Percentiles rank a stretch among this genome's conserved stretches.
Evolutionary conservation across 257 asterid species (phyloP).

Genomic region (Jacaranda mimosifolia): DNA sequence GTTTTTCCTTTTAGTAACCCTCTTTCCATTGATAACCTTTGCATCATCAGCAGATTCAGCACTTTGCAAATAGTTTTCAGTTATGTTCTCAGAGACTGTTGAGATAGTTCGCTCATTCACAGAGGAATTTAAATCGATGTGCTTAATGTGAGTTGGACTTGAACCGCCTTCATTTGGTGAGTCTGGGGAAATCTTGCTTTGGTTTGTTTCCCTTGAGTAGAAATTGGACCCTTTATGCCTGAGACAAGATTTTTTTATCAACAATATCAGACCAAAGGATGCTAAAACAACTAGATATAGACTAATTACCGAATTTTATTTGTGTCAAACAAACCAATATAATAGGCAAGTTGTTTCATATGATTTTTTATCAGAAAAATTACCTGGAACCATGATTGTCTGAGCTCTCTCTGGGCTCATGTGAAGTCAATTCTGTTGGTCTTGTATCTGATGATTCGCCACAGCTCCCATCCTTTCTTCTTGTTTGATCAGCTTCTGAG

Average conservation of each 20-base stretch:
- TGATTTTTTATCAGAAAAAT: conserved; percentile 1
- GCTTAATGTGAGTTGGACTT: conserved; percentile 34
- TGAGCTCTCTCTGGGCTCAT: conserved; percentile 58
- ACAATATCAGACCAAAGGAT: neutral
- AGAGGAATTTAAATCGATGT: conserved; percentile 36
- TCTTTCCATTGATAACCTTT: conserved; percentile 32
- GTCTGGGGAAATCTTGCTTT: conserved; percentile 65
- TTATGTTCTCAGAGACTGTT: conserved; percentile 32
- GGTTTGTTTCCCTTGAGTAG: conserved; percentile 59
- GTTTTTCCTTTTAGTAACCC: conserved; percentile 41
- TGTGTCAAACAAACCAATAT: too few relatives aligned
- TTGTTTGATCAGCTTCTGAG: conserved; percentile 42
- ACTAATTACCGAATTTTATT: too few relatives aligned
- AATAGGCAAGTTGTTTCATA: too few relatives aligned
- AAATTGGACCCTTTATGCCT: neutral
- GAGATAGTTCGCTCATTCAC: conserved; percentile 30
- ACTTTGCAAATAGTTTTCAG: conserved; percentile 6
- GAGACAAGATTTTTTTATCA: conserved; percentile 8
- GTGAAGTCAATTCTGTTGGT: conserved; percentile 38
- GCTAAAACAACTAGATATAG: neutral
- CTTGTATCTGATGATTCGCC: conserved; percentile 35
- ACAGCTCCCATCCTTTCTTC: conserved; percentile 23
- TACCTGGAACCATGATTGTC: conserved; percentile 73
- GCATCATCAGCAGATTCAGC: conserved; percentile 23
- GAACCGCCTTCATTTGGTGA: conserved; percentile 53